Conservation (phyloP, 345 rosid genomes). For the Erysimum cheiranthoides region DNA sequence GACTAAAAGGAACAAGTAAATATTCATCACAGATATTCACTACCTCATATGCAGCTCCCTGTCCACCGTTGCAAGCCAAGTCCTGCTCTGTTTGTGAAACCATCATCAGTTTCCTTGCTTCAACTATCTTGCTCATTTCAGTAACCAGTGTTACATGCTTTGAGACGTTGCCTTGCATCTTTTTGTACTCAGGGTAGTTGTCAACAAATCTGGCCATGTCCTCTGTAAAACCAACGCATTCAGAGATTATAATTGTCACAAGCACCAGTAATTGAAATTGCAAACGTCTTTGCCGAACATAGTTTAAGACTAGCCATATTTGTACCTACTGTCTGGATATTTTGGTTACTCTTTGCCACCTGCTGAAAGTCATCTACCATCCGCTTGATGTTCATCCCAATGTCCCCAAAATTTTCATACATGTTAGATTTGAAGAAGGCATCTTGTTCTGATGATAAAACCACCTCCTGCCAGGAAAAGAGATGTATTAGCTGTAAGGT, state of each 20-base stretch:
- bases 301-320: slow-evolving; percentile 30
- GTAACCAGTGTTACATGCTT: slow-evolving; percentile 97
- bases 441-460: slow-evolving; percentile 95
- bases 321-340: slow-evolving; percentile 92
- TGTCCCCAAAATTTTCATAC: slow-evolving; percentile 98
- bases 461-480: slow-evolving; percentile 73
- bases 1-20: slow-evolving; percentile 7
- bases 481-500: slow-evolving; percentile 28
- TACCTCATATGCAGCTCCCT: slow-evolving; percentile 99
- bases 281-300: not conserved
- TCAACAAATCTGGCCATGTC: slow-evolving; percentile 99
- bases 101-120: slow-evolving; percentile 88
- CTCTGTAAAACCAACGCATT: slow-evolving; percentile 61
- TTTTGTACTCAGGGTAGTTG: slow-evolving; percentile 90
- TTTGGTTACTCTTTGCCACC: slow-evolving; percentile 95
- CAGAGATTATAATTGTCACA: slow-evolving; percentile 28
- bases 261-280: slow-evolving; percentile 19
- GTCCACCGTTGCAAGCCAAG: slow-evolving; percentile 97
- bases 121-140: slow-evolving; percentile 96
- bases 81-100: slow-evolving; percentile 97
- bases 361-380: slow-evolving; percentile 99
- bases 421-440: slow-evolving; percentile 85
- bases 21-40: slow-evolving; percentile 2
- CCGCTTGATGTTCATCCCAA: slow-evolving; percentile 93
- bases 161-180: slow-evolving; percentile 98